A percentile compares a stretch with the other conserved stretches of the same genome.
Evolutionary conservation across 768 basidiomycete genomes (phyloP).

Genomic region (Gautieria morchelliformis): DNA sequence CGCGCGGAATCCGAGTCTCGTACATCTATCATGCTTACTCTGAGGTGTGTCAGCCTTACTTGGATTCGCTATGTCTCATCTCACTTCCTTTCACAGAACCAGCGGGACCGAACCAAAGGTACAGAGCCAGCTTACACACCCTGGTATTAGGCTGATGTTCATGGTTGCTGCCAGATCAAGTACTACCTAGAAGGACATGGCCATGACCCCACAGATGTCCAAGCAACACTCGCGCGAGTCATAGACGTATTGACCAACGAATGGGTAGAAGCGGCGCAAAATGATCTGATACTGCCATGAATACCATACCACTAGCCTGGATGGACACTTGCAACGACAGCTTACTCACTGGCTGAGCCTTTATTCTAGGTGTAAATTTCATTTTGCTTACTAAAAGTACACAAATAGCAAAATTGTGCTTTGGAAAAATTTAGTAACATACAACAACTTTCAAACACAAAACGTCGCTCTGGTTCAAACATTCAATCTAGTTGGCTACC

Average conservation of each 20-base stretch:
- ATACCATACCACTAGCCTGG: neutral
- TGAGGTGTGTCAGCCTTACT: slow-evolving; percentile 36
- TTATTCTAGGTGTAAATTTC: no score
- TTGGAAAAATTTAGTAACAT: no score
- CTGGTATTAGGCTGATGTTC: neutral
- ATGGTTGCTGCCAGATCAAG: slow-evolving; percentile 48
- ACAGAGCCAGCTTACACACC: neutral
- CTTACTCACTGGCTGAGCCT: no score
- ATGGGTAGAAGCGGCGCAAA: slow-evolving; percentile 62
- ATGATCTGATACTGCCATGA: slow-evolving; percentile 22
- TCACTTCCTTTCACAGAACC: slow-evolving; percentile 36
- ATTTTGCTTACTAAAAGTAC: no score
- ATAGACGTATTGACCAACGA: slow-evolving; percentile 48
- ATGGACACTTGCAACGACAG: no score
- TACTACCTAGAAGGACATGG: slow-evolving; percentile 83
- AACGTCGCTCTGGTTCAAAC: no score
- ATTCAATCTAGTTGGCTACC: no score
- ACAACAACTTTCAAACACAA: no score
- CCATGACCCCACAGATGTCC: slow-evolving; percentile 36
- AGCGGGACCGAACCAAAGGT: slow-evolving; percentile 91
- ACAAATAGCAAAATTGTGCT: no score
- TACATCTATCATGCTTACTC: slow-evolving; percentile 55
- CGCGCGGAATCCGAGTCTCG: slow-evolving; percentile 35
- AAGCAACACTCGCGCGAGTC: slow-evolving; percentile 40
- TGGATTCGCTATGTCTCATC: neutral